Conservation (phyloP, 2,329 filamentous ascomycete species). For the Pseudovirgaria hyperparasitica region DNA sequence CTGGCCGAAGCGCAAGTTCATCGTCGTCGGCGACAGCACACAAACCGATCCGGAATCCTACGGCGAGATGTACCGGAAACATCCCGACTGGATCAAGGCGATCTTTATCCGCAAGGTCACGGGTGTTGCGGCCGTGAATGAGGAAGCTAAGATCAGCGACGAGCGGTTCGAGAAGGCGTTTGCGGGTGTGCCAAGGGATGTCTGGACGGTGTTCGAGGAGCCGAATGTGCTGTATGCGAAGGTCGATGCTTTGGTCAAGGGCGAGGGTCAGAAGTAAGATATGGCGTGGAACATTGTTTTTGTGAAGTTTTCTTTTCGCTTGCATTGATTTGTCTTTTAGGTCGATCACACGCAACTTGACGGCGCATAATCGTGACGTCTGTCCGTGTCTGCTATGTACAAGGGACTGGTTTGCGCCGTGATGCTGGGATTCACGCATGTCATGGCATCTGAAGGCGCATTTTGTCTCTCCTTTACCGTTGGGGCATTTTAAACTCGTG, state of each 20-base stretch:
- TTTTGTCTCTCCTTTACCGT: too few relatives aligned
- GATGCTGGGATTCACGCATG: too few relatives aligned
- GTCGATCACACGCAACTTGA: too few relatives aligned
- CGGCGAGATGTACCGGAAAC: slow-evolving; percentile 57
- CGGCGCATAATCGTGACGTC: too few relatives aligned
- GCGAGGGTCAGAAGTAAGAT: slow-evolving; percentile 1
- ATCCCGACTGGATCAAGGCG: slow-evolving; percentile 64
- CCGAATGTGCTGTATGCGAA: slow-evolving; percentile 48
- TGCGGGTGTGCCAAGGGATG: slow-evolving; percentile 50
- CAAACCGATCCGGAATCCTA: slow-evolving; percentile 88
- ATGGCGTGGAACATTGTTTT: too few relatives aligned
- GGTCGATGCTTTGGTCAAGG: slow-evolving; percentile 15
- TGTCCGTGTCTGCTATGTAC: too few relatives aligned
- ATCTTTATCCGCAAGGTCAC: slow-evolving; percentile 80
- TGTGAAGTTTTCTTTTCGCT: too few relatives aligned
- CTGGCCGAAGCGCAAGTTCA: slow-evolving; percentile 67
- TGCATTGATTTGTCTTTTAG: too few relatives aligned
- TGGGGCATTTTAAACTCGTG: too few relatives aligned
- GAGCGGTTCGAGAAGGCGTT: slow-evolving; percentile 77
- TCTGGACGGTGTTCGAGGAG: slow-evolving; percentile 76
- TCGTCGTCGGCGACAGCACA: slow-evolving; percentile 82
- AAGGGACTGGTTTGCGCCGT: too few relatives aligned
- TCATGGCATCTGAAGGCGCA: too few relatives aligned
- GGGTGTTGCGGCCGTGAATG: slow-evolving; percentile 60
- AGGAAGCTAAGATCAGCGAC: slow-evolving; percentile 54